Conservation (phyloP, 148 eudicot genomes). For the Cornus controversa region DNA sequence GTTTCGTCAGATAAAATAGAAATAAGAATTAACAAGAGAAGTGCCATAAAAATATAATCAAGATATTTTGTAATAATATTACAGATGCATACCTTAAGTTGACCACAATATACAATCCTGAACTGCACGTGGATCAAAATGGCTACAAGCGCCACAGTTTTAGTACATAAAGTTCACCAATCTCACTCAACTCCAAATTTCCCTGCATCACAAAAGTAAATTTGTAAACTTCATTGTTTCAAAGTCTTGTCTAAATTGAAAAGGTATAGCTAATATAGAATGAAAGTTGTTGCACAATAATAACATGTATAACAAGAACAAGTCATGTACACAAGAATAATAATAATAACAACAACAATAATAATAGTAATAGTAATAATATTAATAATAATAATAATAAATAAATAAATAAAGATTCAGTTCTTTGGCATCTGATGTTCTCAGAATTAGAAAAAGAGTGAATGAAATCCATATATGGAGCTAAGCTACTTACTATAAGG, state of each 20-base stretch:
- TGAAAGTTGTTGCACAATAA: conserved; percentile 1
- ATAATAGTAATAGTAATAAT: no score
- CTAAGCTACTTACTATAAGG: not conserved
- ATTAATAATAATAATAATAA: no score
- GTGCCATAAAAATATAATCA: not conserved
- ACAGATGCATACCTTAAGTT: conserved; percentile 4
- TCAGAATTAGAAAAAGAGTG: not conserved
- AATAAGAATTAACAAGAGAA: not conserved
- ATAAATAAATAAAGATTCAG: not conserved
- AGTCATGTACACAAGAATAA: not conserved
- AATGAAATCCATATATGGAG: not conserved
- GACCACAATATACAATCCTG: not conserved
- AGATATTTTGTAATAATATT: not conserved
- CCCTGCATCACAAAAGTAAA: not conserved
- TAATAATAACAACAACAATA: no score
- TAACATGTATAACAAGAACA: not conserved
- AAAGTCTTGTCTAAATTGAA: not conserved
- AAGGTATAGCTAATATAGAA: not conserved
- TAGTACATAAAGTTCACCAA: not conserved
- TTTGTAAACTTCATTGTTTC: not conserved
- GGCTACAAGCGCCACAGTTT: not conserved
- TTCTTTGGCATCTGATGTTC: not conserved
- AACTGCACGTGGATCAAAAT: not conserved
- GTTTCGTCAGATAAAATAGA: not conserved
- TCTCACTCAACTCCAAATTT: not conserved